phyloP scores from a whole-genome alignment of 192 early-diverging fungal genomes.

The Powellomyces hirtus region DNA sequence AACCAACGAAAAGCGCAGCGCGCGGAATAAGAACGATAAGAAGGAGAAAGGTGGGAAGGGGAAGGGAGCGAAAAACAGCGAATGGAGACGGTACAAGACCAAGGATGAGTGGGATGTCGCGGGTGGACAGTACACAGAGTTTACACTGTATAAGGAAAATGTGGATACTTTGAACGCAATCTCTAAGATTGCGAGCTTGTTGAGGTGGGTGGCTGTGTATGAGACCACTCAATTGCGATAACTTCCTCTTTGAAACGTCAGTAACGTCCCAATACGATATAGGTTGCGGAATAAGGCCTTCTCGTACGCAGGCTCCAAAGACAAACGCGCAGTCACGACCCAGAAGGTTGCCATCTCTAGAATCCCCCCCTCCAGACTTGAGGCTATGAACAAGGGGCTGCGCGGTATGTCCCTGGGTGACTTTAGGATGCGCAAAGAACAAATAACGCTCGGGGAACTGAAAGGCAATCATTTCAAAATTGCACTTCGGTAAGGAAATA shows the following conservation, averaged over 20 bases:
- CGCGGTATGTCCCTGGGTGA: constrained; percentile 70
- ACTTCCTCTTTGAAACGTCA: no score
- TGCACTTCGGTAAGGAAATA: constrained; percentile 61
- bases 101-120: constrained; percentile 47
- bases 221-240: no score
- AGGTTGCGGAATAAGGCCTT: constrained; percentile 48
- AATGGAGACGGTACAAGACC: no score
- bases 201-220: no score
- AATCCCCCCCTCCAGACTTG: constrained; percentile 56
- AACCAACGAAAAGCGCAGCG: constrained; percentile 23
- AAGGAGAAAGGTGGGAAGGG: no score
- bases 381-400: constrained; percentile 48
- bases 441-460: constrained; percentile 80
- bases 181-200: constrained; percentile 51
- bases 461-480: constrained; percentile 90
- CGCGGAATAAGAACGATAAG: no score
- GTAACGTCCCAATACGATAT: no score
- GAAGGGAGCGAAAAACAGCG: neutral
- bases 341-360: constrained; percentile 75
- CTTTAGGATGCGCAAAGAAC: constrained; percentile 61
- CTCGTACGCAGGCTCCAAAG: constrained; percentile 92
- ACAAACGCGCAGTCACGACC: constrained; percentile 84
- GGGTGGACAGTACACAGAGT: constrained; percentile 75
- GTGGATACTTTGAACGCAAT: constrained; percentile 87
- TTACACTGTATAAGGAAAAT: constrained; percentile 92